Base-by-base conservation (phyloP, 2,329 filamentous ascomycete genomes). In the Aspergillaceae sp. region DNA sequence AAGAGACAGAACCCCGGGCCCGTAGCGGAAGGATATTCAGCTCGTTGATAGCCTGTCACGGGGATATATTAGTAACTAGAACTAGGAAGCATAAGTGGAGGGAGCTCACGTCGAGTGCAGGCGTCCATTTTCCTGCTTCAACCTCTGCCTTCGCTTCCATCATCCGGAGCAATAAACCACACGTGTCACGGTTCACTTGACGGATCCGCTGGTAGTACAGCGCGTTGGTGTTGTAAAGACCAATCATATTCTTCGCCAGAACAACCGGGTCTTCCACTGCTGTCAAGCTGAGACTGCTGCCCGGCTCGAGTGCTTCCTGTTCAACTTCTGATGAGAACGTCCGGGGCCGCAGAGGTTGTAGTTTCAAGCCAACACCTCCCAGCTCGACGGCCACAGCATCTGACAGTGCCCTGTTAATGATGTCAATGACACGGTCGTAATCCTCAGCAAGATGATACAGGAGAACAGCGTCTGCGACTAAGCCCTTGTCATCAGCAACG, bases 361-460 rank as follows among this genome's bases (percentile, higher is more conserved):
- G 72, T 37, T 83, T 83, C 67, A 90, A 76, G 11, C 84, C 81
- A 48, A 88, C 83, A 56, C 92, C 84, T 44, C 88, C 89, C 56
- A 95, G 78, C 58, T 94, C 89, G 7, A 91, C 77, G 8, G 87
- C 84, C 49, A 97, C 82, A 40, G 88, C 87, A 66, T 97, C 89
- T 46, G 90, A 94, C 33, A 98, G 76, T 3, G 90, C 85, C 35
- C 89, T 84, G 67, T 90, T 95, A 60, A 97, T 80, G 54, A 97
- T 91, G 28, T 79, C 74, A 38, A 96, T 82, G n/a, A 97, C 94
- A 45, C 83, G 89, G 64, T 98, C 89, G 64, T 94, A 97, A 65
- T 98, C 90, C 59, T 88, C 87, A 0, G 92, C 91, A 38, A 98
- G 76, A 65, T 98, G 91, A 66, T 94, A 97, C 43, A 98, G 76